Percentiles rank a stretch among this genome's conserved stretches.
These are phyloP conservation scores for Beauveria brongniartii DNA, from an alignment of 2,329 filamentous ascomycete genomes.

Conservation along the genomic window DNA sequence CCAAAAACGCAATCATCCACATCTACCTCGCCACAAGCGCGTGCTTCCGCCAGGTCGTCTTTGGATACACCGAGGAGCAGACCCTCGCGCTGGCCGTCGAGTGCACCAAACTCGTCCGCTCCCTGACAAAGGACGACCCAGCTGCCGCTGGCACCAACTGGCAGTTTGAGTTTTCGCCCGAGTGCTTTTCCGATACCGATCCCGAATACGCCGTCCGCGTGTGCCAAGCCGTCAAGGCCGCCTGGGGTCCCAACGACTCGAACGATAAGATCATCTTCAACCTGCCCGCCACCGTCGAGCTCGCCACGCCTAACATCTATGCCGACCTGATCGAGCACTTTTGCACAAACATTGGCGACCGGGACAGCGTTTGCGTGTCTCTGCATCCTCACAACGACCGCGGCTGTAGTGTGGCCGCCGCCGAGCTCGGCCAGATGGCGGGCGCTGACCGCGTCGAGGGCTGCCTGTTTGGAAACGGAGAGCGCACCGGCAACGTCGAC, in stretches of 20 bases:
- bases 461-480: conserved; percentile 84
- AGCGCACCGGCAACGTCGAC: conserved; percentile 92
- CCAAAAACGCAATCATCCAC: conserved; percentile 91
- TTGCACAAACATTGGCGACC: conserved; percentile 72
- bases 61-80: conserved; percentile 77
- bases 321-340: conserved; percentile 97
- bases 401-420: conserved; percentile 80
- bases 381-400: conserved; percentile 94
- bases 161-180: conserved; percentile 77
- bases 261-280: conserved; percentile 85
- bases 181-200: conserved; percentile 84
- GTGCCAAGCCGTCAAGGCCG: conserved; percentile 88
- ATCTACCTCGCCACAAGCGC: conserved; percentile 94
- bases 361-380: conserved; percentile 81
- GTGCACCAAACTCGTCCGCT: conserved; percentile 79
- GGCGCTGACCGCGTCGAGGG: conserved; percentile 92
- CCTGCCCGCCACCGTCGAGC: conserved; percentile 89
- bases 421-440: conserved; percentile 92
- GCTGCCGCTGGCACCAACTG: conserved; percentile 51
- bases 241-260: conserved; percentile 75
- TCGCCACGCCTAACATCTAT: conserved; percentile 90
- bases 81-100: conserved; percentile 73
- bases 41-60: conserved; percentile 88
- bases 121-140: conserved; percentile 76
- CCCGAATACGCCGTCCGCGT: conserved; percentile 76